Conservation (phyloP, 1,284 basidiomycete species). For the Caloboletus firmus region DNA sequence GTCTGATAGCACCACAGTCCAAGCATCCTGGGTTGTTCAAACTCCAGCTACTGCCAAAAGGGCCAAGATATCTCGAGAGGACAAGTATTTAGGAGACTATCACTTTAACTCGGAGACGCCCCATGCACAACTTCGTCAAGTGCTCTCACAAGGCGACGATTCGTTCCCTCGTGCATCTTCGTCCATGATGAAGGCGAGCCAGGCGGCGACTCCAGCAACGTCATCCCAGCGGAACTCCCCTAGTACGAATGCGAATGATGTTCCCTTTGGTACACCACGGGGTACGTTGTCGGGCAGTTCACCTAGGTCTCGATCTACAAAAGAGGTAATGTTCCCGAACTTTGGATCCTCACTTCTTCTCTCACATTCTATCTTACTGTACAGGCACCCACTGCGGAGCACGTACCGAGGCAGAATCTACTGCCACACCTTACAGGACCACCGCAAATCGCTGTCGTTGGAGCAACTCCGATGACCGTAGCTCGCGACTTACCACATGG, state of each 20-base stretch:
- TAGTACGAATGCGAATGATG: conserved; percentile 17
- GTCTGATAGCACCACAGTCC: conserved; percentile 25
- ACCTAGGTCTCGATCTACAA: conserved; percentile 22
- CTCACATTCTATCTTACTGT: conserved; percentile 8
- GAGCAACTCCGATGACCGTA: conserved; percentile 26
- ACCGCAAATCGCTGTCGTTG: conserved; percentile 35
- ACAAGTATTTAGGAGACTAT: conserved; percentile 31
- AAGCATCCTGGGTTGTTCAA: conserved; percentile 37
- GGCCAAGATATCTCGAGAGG: conserved; percentile 24
- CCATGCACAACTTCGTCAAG: conserved; percentile 34
- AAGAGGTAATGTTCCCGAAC: conserved; percentile 25
- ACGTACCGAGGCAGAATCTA: conserved; percentile 11
- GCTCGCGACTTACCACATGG: conserved; percentile 24
- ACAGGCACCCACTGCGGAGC: conserved; percentile 26
- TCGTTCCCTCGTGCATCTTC: conserved; percentile 26
- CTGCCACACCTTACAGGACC: conserved; percentile 15
- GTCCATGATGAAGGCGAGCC: conserved; percentile 34
- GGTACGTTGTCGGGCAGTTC: conserved; percentile 23
- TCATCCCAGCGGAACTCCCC: conserved; percentile 32
- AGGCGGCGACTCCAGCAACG: conserved; percentile 23
- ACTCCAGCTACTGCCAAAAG: conserved; percentile 24
- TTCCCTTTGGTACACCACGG: conserved; percentile 22
- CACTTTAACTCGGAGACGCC: conserved; percentile 24
- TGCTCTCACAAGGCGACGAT: conserved; percentile 34
- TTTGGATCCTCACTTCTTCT: background rate